A percentile compares a stretch with the other conserved stretches of the same genome.
phyloP scores from a whole-genome alignment of 1,284 basidiomycete species.

The Cutaneotrichosporon dermatis region DNA sequence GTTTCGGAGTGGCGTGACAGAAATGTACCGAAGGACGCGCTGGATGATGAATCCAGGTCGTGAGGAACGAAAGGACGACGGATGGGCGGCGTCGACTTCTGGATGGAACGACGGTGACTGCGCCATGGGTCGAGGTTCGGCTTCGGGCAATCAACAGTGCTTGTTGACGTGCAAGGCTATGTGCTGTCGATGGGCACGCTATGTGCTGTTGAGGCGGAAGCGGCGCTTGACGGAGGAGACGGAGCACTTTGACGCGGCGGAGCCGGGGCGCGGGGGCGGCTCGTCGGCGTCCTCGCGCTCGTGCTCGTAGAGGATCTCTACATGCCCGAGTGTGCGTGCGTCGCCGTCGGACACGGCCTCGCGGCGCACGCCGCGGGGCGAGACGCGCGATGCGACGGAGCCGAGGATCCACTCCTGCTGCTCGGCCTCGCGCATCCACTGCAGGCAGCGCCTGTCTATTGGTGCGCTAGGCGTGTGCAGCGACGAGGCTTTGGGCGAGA shows the following conservation, averaged over 20 bases:
- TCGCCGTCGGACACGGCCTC: not conserved
- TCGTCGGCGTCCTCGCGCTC: not conserved
- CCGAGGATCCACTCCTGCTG: constrained; percentile 14
- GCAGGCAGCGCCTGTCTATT: constrained; percentile 17
- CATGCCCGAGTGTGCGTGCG: not conserved
- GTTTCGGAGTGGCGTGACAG: too few species aligned
- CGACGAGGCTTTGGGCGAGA: not conserved
- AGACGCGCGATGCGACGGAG: constrained; percentile 5
- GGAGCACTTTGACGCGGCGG: not conserved
- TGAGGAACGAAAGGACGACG: too few species aligned
- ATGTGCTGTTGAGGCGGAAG: constrained; percentile 1
- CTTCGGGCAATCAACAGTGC: too few species aligned
- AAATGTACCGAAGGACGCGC: too few species aligned
- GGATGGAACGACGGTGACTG: too few species aligned
- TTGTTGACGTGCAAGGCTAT: too few species aligned
- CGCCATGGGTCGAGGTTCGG: too few species aligned
- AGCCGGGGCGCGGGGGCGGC: not conserved
- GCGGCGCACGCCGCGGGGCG: not conserved
- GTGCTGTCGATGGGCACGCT: too few species aligned
- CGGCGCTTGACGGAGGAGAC: not conserved
- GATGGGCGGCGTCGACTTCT: too few species aligned
- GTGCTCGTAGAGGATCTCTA: constrained; percentile 12
- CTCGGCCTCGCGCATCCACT: constrained; percentile 21
- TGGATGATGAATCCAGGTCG: too few species aligned
- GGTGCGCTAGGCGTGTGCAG: not conserved